phyloP scores from a whole-genome alignment of 2,329 filamentous ascomycete species.

The Ophiocordyceps camponoti-rufipedis region DNA sequence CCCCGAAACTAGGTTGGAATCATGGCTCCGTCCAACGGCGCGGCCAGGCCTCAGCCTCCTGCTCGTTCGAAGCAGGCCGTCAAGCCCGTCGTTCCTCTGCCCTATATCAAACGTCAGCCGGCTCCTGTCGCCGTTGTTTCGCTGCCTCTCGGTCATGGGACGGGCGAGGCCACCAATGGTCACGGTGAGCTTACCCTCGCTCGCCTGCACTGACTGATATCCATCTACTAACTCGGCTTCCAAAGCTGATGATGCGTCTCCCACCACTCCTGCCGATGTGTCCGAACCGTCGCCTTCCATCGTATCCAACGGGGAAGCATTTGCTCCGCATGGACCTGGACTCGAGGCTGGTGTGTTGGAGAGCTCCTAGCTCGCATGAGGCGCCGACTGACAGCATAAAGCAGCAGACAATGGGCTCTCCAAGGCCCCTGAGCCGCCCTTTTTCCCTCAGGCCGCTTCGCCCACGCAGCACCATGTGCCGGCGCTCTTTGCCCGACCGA shows the following conservation, averaged over 20 bases:
- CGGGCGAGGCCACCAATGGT: neutral
- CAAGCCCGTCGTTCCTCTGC: conserved; percentile 18
- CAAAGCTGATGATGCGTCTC: neutral
- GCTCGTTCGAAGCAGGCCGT: conserved; percentile 13
- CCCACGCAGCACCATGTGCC: conserved; percentile 23
- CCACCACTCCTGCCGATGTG: neutral
- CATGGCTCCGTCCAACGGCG: conserved; percentile 17
- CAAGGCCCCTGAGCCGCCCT: conserved; percentile 6
- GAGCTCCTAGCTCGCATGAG: neutral
- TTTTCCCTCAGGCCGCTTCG: conserved; percentile 14
- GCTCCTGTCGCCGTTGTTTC: conserved; percentile 5
- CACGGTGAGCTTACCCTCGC: neutral
- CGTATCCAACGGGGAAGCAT: neutral
- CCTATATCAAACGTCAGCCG: conserved; percentile 19
- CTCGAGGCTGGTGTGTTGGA: neutral
- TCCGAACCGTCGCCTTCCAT: neutral
- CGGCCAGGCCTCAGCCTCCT: conserved; percentile 9
- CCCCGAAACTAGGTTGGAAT: neutral
- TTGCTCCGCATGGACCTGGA: neutral
- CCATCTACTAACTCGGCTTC: neutral
- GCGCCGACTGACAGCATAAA: neutral
- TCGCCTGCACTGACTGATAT: neutral
- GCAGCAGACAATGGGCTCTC: neutral
- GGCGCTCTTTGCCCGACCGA: conserved; percentile 17
- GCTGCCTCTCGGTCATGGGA: neutral